Conservation (phyloP, 768 basidiomycete genomes). For the Xerocomellus intermedius region DNA sequence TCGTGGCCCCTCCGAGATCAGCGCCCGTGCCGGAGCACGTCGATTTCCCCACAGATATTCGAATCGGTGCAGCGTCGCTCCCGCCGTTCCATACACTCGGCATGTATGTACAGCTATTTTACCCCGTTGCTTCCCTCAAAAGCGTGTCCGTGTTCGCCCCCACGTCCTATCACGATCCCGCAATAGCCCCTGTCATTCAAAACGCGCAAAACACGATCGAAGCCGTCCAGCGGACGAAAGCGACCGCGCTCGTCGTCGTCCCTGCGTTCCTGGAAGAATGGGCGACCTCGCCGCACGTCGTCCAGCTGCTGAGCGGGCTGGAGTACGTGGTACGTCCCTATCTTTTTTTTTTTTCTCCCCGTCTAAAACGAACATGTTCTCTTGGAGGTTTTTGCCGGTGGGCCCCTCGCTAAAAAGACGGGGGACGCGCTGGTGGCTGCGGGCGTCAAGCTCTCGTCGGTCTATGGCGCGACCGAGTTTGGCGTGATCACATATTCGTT, state of each 20-base stretch:
- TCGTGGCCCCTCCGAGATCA: not conserved
- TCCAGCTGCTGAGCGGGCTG: conserved; percentile 18
- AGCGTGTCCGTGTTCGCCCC: conserved; percentile 20
- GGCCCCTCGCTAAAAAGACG: conserved; percentile 35
- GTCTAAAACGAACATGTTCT: not conserved
- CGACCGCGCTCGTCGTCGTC: not conserved
- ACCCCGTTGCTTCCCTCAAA: conserved; percentile 12
- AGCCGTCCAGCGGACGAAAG: conserved; percentile 3
- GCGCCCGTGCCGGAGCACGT: conserved; percentile 7
- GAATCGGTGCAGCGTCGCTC: conserved; percentile 11
- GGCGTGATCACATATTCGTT: conserved; percentile 18
- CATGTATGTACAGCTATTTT: conserved; percentile 14
- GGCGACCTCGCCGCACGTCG: conserved; percentile 14
- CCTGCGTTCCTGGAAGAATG: conserved; percentile 27
- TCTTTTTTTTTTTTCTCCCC: not conserved
- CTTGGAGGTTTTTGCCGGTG: conserved; percentile 35
- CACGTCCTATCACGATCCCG: conserved; percentile 12
- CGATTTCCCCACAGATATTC: not conserved
- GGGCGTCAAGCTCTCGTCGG: conserved; percentile 33
- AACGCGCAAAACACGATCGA: conserved; percentile 25
- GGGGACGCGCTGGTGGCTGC: conserved; percentile 36
- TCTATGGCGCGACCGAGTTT: conserved; percentile 43
- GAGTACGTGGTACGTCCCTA: conserved; percentile 19
- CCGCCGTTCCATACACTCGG: conserved; percentile 26
- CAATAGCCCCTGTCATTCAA: conserved; percentile 15